phyloP scores from a whole-genome alignment of 495 filamentous ascomycete genomes.

The Cryomyces antarcticus region DNA sequence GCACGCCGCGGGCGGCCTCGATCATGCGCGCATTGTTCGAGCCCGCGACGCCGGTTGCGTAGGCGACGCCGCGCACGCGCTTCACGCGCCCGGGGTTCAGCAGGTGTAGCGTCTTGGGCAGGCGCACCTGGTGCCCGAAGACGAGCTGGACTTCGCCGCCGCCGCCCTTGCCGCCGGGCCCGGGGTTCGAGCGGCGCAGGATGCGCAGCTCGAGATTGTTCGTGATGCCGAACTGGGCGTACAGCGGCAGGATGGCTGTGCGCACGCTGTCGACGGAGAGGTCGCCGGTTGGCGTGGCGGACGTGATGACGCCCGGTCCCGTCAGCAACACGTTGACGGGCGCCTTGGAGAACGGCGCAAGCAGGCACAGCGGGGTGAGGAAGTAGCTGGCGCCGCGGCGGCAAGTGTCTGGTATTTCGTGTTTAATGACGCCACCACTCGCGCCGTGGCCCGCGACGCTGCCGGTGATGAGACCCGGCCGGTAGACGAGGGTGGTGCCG shows the following conservation, averaged over 20 bases:
- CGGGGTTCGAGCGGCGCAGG: constrained; percentile 54
- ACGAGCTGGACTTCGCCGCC: constrained; percentile 82
- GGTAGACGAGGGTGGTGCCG: constrained; percentile 77
- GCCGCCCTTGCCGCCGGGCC: constrained; percentile 50
- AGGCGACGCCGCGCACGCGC: constrained; percentile 77
- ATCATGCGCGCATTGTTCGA: constrained; percentile 94
- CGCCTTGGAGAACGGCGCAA: constrained; percentile 84
- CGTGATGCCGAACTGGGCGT: constrained; percentile 72
- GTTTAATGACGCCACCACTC: constrained; percentile 49
- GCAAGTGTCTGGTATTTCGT: constrained; percentile 56
- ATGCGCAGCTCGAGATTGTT: constrained; percentile 76
- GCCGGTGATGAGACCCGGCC: constrained; percentile 80
- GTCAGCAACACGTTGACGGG: constrained; percentile 74
- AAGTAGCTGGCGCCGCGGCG: constrained; percentile 78
- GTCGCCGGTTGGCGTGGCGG: constrained; percentile 56
- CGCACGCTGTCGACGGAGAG: constrained; percentile 81
- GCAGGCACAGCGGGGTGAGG: constrained; percentile 66
- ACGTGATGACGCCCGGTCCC: constrained; percentile 85
- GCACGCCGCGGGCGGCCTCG: constrained; percentile 62
- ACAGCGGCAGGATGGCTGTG: constrained; percentile 78
- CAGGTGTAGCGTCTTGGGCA: constrained; percentile 82
- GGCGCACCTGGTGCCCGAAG: constrained; percentile 76
- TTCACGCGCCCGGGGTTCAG: constrained; percentile 77
- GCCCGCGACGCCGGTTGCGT: constrained; percentile 70
- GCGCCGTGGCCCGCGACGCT: constrained; percentile 45